Evolutionary conservation across 495 filamentous ascomycete species (phyloP).

Genomic region (Xylaria nigripes): DNA sequence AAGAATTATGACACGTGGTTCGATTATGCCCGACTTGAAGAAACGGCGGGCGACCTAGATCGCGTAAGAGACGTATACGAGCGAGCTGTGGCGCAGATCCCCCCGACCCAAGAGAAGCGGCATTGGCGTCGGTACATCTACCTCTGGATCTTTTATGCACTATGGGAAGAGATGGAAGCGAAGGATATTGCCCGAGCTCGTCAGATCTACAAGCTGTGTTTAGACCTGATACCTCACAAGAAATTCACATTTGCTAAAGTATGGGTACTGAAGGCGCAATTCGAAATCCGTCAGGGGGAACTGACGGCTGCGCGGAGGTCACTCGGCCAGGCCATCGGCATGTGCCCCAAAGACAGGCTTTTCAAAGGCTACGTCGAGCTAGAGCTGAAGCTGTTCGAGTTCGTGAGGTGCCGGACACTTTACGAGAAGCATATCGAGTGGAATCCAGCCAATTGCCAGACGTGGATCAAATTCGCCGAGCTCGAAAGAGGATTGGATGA

Average conservation of each 20-base stretch:
- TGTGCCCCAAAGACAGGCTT: slow-evolving; percentile 91
- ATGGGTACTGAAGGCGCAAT: slow-evolving; percentile 89
- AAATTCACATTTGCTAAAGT: slow-evolving; percentile 96
- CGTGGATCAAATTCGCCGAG: slow-evolving; percentile 93
- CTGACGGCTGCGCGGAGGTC: slow-evolving; percentile 75
- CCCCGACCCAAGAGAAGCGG: slow-evolving; percentile 91
- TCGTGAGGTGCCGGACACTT: slow-evolving; percentile 77
- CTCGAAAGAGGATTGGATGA: slow-evolving; percentile 87
- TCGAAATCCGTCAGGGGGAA: slow-evolving; percentile 82
- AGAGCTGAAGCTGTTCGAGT: slow-evolving; percentile 87
- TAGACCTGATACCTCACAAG: slow-evolving; percentile 87
- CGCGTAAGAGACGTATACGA: slow-evolving; percentile 89
- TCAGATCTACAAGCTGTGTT: slow-evolving; percentile 82
- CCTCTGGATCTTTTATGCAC: slow-evolving; percentile 93
- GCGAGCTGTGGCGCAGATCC: slow-evolving; percentile 89
- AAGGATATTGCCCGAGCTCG: slow-evolving; percentile 73
- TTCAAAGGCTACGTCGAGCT: slow-evolving; percentile 90
- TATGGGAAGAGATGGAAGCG: slow-evolving; percentile 84
- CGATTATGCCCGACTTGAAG: slow-evolving; percentile 87
- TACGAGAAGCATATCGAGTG: slow-evolving; percentile 91
- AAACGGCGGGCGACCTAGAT: slow-evolving; percentile 69
- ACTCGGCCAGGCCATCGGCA: slow-evolving; percentile 80
- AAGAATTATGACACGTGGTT: slow-evolving; percentile 97
- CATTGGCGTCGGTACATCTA: slow-evolving; percentile 98
- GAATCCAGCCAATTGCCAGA: slow-evolving; percentile 79